Conservation (phyloP, 352 stramenopile species). For the Globisporangium ultimum region DNA sequence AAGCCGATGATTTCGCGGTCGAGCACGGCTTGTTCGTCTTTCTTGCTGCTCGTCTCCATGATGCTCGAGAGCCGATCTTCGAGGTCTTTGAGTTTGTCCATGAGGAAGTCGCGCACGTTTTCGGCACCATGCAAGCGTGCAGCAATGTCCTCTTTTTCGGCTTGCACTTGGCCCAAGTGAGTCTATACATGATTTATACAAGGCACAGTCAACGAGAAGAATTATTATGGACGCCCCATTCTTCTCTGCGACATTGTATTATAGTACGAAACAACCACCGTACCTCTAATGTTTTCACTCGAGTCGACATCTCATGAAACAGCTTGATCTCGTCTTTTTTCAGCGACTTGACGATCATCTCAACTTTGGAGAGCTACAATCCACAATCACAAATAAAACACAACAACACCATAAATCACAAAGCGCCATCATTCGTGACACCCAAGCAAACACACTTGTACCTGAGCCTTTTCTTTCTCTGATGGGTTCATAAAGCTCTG, state of each 20-base stretch:
- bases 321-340: constrained; percentile 85
- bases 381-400: neutral
- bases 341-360: constrained; percentile 75
- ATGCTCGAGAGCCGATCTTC: constrained; percentile 57
- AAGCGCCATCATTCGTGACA: neutral
- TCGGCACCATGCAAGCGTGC: constrained; percentile 69
- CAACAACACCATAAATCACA: neutral
- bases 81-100: constrained; percentile 80
- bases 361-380: constrained; percentile 62
- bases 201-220: no score
- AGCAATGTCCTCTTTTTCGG: constrained; percentile 76
- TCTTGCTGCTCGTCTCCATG: constrained; percentile 53
- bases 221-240: no score
- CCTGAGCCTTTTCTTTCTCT: constrained; percentile 37
- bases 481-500: constrained; percentile 32
- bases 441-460: neutral
- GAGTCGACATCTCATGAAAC: constrained; percentile 79
- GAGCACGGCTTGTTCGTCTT: constrained; percentile 61
- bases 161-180: constrained; percentile 60
- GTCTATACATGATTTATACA: constrained; percentile 17
- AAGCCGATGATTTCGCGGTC: constrained; percentile 86
- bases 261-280: neutral
- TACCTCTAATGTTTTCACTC: constrained; percentile 73
- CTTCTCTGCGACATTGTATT: neutral
- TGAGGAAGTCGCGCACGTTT: constrained; percentile 80